Evolutionary conservation across 768 basidiomycete genomes (phyloP), one percentile per base, ranked within the genome.

Genomic region (Boletus rubroflammeus): DNA sequence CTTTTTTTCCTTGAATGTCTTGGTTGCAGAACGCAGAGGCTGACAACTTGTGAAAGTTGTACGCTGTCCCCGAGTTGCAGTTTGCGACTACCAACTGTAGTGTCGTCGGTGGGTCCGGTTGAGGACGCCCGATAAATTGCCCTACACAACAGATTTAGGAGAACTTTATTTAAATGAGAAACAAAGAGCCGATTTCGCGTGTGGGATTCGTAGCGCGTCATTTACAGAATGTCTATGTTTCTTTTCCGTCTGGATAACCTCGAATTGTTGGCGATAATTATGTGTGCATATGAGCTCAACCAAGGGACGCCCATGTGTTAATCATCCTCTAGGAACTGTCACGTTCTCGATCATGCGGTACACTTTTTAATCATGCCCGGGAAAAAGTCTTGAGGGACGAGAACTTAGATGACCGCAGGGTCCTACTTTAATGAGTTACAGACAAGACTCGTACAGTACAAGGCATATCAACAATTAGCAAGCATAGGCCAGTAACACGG

Each of bases 91-190:
- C 6, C 21, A 5, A 5, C 21, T 0, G 43, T 2, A 9, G 1
- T 2, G 0, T 36, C 10, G 0, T 0, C 5, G 13, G 13, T 3
- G 19, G 2, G 5, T 0, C 0, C 0, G 51, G 51, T 19, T 43
- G 23, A 54, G 50, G 14, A 34, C 7, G 2, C n/a, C n/a, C 29
- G 6, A 45, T 19, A 0, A 14, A 21, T 28, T 29, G 28, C 13
- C 19, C 6, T 45, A 2, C 13, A 17, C 14, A 14, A 23, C 17
- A 17, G 3, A 41, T 23, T 14, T 7, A 23, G 40, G 40, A 9
- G 8, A 9, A 25, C 5, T 10, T 43, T 28, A 28, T 34, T 34
- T n/a, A 38, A 38, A 38, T n/a, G 17, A n/a, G 36, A 38, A 7
- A n/a, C 36, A 14, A 32, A 14, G 5, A n/a, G 17, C 7, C 17